phyloP scores from a whole-genome alignment of 805 yeast species.

The Saturnispora ahearnii region DNA sequence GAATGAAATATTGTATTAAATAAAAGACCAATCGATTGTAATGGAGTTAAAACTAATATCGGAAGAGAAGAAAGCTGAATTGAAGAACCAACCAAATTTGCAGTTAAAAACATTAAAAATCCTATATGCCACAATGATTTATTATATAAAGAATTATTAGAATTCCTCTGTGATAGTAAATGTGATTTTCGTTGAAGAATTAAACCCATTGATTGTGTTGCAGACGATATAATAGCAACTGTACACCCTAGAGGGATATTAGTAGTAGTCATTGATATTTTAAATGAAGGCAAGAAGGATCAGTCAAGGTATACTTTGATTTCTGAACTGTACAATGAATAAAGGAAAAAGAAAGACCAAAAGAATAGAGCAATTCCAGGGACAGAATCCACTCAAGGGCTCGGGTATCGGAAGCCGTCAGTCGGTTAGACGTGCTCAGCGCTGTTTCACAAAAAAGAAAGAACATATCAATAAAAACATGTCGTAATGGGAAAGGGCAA shows the following conservation, averaged over 20 bases:
- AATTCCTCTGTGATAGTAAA: neutral
- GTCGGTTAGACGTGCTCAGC: no score
- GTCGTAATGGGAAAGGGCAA: neutral
- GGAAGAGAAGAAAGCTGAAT: conserved; percentile 83
- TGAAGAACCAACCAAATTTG: conserved; percentile 73
- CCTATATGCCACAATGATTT: conserved; percentile 71
- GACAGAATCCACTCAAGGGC: no score
- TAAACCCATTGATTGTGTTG: conserved; percentile 4
- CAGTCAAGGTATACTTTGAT: no score
- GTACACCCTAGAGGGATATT: conserved; percentile 6
- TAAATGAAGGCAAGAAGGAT: neutral
- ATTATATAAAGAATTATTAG: conserved; percentile 25
- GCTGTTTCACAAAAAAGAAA: no score
- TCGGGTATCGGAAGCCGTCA: no score
- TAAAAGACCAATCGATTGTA: conserved; percentile 82
- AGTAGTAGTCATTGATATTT: neutral
- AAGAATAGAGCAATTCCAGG: no score
- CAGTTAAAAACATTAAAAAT: conserved; percentile 54
- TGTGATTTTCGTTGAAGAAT: conserved; percentile 3
- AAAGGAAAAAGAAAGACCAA: no score
- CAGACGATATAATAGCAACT: conserved; percentile 3
- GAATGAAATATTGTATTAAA: conserved; percentile 73
- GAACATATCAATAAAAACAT: no score
- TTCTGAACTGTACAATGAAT: no score
- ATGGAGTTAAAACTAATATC: conserved; percentile 65